These are phyloP conservation scores for Canna indica DNA, from an alignment of 176 grass and related monocot genomes.

Conservation along the genomic window DNA sequence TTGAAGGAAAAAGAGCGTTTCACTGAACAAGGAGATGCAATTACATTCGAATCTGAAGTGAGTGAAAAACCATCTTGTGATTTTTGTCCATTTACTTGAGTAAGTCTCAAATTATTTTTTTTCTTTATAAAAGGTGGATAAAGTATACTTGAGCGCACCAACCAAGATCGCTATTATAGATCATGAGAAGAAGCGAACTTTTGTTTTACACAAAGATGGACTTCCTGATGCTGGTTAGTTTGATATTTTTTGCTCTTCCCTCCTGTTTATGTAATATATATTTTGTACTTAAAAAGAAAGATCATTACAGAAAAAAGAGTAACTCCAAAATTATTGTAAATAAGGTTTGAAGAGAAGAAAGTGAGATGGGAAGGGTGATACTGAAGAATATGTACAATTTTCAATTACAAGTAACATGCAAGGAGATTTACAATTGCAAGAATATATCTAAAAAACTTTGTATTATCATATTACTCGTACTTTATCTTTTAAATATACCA, in stretches of 20 bases:
- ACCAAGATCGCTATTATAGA: constrained; percentile 6
- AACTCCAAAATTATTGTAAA: too few species aligned
- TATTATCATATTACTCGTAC: too few species aligned
- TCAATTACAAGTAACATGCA: too few species aligned
- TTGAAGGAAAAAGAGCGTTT: constrained; percentile 11
- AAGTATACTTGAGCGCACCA: constrained; percentile 16
- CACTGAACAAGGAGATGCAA: constrained; percentile 15
- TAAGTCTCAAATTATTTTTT: background rate
- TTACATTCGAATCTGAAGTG: constrained; percentile 14
- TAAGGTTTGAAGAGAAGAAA: too few species aligned
- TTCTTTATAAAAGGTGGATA: constrained; percentile 5
- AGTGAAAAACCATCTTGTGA: background rate
- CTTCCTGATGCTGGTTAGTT: constrained; percentile 16
- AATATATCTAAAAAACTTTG: too few species aligned
- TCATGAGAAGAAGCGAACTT: constrained; percentile 19
- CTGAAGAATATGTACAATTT: too few species aligned
- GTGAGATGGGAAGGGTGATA: too few species aligned
- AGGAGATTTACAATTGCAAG: too few species aligned
- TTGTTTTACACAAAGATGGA: constrained; percentile 12
- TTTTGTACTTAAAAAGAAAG: background rate
- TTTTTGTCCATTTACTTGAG: too few species aligned
- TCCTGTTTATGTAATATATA: background rate
- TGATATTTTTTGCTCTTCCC: background rate
- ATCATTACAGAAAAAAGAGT: too few species aligned
- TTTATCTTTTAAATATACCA: too few species aligned